These are phyloP conservation scores for Aphanomyces euteiches DNA, from an alignment of 352 stramenopile species.

Conservation along the genomic window DNA sequence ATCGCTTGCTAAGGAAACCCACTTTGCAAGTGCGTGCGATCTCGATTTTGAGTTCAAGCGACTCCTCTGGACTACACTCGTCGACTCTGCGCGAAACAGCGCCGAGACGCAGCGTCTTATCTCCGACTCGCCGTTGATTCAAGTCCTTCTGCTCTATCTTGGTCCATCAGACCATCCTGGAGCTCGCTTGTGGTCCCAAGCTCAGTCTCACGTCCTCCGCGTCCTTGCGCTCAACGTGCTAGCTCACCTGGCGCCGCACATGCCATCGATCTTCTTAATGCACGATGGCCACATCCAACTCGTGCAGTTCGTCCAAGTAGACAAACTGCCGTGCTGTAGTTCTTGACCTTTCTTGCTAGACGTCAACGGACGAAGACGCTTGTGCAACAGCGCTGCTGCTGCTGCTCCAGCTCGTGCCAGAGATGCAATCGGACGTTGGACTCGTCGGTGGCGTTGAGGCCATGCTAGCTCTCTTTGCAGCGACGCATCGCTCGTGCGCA, in stretches of 20 bases:
- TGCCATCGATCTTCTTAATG: conserved; percentile 60
- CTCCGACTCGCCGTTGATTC: conserved; percentile 64
- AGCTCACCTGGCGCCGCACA: conserved; percentile 47
- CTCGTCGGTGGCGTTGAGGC: conserved; percentile 48
- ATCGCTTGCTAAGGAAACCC: conserved; percentile 49
- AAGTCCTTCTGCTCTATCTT: conserved; percentile 58
- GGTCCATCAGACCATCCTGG: conserved; percentile 32
- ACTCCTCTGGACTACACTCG: conserved; percentile 61
- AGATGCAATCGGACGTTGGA: conserved; percentile 50
- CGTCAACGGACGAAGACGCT: not conserved
- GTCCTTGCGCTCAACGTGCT: conserved; percentile 54
- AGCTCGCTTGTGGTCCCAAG: conserved; percentile 41
- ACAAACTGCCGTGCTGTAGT: not conserved
- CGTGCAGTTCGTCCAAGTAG: conserved; percentile 47
- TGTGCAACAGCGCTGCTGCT: conserved; percentile 12
- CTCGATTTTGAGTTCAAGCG: conserved; percentile 84
- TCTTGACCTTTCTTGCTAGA: not conserved
- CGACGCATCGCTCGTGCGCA: conserved; percentile 50
- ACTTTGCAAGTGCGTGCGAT: conserved; percentile 64
- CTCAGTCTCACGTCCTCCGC: conserved; percentile 55
- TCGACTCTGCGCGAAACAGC: conserved; percentile 49
- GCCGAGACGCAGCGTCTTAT: conserved; percentile 53
- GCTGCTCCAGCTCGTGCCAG: not conserved
- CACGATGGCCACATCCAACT: conserved; percentile 46
- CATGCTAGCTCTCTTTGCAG: conserved; percentile 47